These are phyloP conservation scores for Colletotrichum falcatum DNA, from an alignment of 2,329 filamentous ascomycete genomes.

Conservation along the genomic window DNA sequence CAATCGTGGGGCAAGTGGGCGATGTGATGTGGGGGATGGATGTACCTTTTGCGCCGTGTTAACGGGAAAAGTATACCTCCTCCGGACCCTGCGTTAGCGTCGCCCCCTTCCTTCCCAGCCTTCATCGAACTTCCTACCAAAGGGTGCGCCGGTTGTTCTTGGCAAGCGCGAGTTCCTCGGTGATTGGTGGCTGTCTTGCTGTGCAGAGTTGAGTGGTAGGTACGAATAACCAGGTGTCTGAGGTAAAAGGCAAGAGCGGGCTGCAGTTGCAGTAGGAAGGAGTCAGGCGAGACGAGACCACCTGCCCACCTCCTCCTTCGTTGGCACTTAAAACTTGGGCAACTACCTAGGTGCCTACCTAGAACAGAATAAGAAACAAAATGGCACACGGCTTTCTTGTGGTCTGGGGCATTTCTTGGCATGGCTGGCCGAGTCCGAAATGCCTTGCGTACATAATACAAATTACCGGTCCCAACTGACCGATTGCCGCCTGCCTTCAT, in stretches of 20 bases:
- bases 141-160: not conserved
- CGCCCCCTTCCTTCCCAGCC: not conserved
- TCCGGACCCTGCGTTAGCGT: slow-evolving; percentile 14
- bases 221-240: too few species aligned
- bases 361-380: not conserved
- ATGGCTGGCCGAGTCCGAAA: not conserved
- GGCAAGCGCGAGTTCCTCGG: not conserved
- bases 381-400: not conserved
- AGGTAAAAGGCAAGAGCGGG: not conserved
- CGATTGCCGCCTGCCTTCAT: slow-evolving; percentile 10
- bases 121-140: not conserved
- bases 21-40: too few species aligned
- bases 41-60: not conserved
- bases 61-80: not conserved
- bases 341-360: not conserved
- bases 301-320: not conserved
- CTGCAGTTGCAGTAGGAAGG: not conserved
- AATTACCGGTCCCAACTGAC: not conserved
- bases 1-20: too few species aligned
- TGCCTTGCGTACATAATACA: not conserved
- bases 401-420: not conserved
- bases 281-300: not conserved
- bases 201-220: too few species aligned
- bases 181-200: too few species aligned
- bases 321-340: not conserved